These are phyloP conservation scores for Alternaria sp. DNA, from an alignment of 2,329 filamentous ascomycete species.

Conservation along the genomic window DNA sequence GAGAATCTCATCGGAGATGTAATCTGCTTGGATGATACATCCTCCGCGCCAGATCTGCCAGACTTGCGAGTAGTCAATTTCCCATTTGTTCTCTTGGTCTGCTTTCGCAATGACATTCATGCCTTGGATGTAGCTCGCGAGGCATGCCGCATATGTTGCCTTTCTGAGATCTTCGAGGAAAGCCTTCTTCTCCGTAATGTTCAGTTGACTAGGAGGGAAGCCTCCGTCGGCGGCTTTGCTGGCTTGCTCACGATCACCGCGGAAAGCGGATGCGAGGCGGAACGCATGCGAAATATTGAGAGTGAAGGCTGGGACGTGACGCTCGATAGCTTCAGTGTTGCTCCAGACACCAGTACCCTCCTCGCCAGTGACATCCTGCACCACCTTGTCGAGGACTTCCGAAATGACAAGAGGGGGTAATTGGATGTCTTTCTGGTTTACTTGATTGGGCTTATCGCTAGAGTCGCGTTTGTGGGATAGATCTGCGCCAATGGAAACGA, in stretches of 20 bases:
- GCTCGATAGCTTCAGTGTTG: constrained; percentile 64
- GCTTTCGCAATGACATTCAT: constrained; percentile 68
- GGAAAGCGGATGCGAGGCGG: constrained; percentile 68
- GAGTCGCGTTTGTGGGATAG: constrained; percentile 62
- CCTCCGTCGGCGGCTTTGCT: constrained; percentile 56
- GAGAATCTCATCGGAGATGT: constrained; percentile 65
- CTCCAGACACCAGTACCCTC: constrained; percentile 74
- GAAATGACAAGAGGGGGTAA: constrained; percentile 59
- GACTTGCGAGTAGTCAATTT: constrained; percentile 59
- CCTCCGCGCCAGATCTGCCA: constrained; percentile 71
- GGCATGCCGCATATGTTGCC: constrained; percentile 67
- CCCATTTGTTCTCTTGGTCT: constrained; percentile 66
- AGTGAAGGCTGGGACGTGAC: constrained; percentile 69
- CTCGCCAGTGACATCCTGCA: constrained; percentile 70
- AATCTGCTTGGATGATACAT: constrained; percentile 73
- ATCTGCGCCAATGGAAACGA: constrained; percentile 67
- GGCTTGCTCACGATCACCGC: constrained; percentile 60
- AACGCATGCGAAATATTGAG: constrained; percentile 68
- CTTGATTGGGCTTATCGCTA: constrained; percentile 13
- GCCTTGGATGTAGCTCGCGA: constrained; percentile 70
- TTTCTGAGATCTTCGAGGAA: constrained; percentile 66
- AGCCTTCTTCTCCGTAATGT: constrained; percentile 39
- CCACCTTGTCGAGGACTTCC: constrained; percentile 71
- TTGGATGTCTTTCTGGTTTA: constrained; percentile 13
- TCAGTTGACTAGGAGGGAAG: constrained; percentile 47